Evolutionary conservation across 345 rosid genomes (phyloP).

Genomic region (Viola odorata): DNA sequence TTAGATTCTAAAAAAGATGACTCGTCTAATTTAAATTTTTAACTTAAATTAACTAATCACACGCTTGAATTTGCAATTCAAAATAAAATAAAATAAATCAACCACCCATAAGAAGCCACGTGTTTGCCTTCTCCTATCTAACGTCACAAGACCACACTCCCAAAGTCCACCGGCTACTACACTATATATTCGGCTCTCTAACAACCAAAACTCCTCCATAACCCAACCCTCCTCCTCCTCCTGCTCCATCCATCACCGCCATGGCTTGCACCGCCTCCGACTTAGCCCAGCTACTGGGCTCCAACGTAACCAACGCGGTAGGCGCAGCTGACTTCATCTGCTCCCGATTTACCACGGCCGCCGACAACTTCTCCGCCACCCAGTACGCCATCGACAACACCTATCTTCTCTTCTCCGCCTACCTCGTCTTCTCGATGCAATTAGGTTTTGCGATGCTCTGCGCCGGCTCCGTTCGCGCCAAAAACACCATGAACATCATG

Average conservation of each 20-base stretch:
- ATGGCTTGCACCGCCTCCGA: constrained; percentile 33
- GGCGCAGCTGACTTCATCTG: constrained; percentile 64
- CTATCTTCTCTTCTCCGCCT: constrained; percentile 88
- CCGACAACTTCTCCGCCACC: constrained; percentile 42
- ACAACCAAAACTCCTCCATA: not conserved
- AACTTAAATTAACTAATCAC: no score
- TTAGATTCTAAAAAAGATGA: no score
- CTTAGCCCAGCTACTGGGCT: constrained; percentile 47
- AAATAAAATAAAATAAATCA: no score
- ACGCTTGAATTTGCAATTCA: no score
- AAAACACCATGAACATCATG: constrained; percentile 96
- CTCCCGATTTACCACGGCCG: constrained; percentile 24
- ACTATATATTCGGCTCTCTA: not conserved
- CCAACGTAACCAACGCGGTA: constrained; percentile 40
- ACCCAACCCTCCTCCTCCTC: not conserved
- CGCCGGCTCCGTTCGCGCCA: constrained; percentile 91
- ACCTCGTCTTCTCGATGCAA: constrained; percentile 90
- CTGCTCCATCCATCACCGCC: not conserved
- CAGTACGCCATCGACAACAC: constrained; percentile 70
- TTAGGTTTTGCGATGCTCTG: constrained; percentile 96
- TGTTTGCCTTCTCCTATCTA: no score
- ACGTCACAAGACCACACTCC: no score
- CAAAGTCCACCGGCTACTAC: not conserved
- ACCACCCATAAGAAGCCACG: no score
- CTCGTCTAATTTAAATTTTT: no score